phyloP scores from a whole-genome alignment of 345 rosid species.

The Gossypium australe region DNA sequence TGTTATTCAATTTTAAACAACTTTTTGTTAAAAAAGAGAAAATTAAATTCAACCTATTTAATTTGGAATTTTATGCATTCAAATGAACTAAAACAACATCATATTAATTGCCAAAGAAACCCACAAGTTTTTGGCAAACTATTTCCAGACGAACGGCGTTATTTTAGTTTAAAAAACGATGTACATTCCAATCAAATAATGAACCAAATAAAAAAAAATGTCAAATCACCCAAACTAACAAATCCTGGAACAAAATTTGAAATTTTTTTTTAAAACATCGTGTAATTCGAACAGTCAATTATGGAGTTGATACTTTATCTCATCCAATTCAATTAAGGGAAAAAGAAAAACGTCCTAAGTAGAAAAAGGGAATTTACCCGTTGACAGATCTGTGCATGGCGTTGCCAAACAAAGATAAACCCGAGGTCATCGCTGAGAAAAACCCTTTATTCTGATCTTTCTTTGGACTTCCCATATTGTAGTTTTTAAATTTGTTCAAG shows the following conservation, averaged over 20 bases:
- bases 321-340: background rate
- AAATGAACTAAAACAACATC: background rate
- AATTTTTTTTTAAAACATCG: background rate
- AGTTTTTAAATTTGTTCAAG: background rate
- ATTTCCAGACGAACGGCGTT: background rate
- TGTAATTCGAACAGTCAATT: background rate
- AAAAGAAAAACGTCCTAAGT: too few species aligned
- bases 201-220: background rate
- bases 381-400: slow-evolving; percentile 66
- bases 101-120: background rate
- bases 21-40: background rate
- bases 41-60: background rate
- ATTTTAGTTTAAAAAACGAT: background rate
- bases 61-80: background rate
- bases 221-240: background rate
- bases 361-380: slow-evolving; percentile 34
- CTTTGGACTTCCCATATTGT: slow-evolving; percentile 45
- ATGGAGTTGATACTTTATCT: background rate
- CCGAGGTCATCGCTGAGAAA: slow-evolving; percentile 62
- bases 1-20: background rate
- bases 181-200: background rate
- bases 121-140: background rate
- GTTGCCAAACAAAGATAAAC: slow-evolving; percentile 56
- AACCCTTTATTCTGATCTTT: slow-evolving; percentile 51
- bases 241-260: background rate